Conservation (phyloP, 805 yeast genomes). For the Ogataea methanolica region DNA sequence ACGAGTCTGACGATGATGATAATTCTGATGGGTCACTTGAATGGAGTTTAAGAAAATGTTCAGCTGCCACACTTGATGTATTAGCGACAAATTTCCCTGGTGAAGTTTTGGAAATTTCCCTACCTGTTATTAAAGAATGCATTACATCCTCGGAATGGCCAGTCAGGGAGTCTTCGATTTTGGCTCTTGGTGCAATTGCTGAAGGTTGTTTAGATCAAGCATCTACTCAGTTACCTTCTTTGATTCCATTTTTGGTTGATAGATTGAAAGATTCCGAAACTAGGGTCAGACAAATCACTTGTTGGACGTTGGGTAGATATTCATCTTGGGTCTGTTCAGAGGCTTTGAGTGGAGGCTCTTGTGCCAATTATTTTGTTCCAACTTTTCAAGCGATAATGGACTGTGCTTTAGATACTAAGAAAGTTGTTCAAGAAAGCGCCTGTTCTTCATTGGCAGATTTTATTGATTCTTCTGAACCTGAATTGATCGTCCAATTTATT, state of each 20-base stretch:
- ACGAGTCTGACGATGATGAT: slow-evolving; percentile 70
- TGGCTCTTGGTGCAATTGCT: slow-evolving; percentile 94
- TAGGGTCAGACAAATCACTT: slow-evolving; percentile 85
- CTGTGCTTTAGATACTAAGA: slow-evolving; percentile 77
- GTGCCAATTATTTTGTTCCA: slow-evolving; percentile 65
- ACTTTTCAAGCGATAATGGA: slow-evolving; percentile 71
- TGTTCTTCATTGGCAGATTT: slow-evolving; percentile 82
- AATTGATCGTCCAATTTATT: slow-evolving; percentile 55
- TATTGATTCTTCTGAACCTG: slow-evolving; percentile 69
- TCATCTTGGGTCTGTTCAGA: slow-evolving; percentile 76
- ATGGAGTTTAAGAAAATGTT: slow-evolving; percentile 91
- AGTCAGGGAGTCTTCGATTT: slow-evolving; percentile 84
- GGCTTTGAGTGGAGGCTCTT: slow-evolving; percentile 56
- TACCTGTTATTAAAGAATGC: slow-evolving; percentile 72
- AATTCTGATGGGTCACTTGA: slow-evolving; percentile 63
- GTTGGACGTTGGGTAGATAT: slow-evolving; percentile 93
- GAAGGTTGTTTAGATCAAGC: slow-evolving; percentile 79
- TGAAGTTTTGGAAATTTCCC: slow-evolving; percentile 57
- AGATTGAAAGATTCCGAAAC: slow-evolving; percentile 72
- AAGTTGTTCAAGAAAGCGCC: slow-evolving; percentile 94
- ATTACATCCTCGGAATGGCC: slow-evolving; percentile 78
- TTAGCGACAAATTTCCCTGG: slow-evolving; percentile 65
- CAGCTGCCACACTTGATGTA: slow-evolving; percentile 89
- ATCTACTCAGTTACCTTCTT: slow-evolving; percentile 65
- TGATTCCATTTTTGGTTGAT: slow-evolving; percentile 82